Evolutionary conservation across 805 yeast species (phyloP), one percentile per base, ranked within the genome.

Genomic region (Myxozyma neotropica): DNA sequence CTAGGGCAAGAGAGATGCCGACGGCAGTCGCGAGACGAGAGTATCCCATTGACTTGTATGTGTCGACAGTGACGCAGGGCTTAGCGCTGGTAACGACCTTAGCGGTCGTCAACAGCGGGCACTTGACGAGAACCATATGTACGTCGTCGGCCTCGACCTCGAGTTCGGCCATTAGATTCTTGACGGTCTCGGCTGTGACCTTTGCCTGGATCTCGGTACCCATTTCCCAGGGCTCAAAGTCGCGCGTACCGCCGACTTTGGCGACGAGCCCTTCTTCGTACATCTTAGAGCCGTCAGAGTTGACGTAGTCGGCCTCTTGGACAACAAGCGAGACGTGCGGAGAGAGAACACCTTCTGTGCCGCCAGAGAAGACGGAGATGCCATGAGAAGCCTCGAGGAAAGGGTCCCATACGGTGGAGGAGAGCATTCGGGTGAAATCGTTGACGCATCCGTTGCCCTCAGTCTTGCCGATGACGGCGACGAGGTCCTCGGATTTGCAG

Each of bases 41-140:
- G 57, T 61, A 61, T 26, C 64, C 65, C 65, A 61, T 61, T 10
- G 65, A 61, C 52, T 61, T 61, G 63, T 61, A 61, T 4, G 65
- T 61, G 49, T 61, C 65, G 45, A 58, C 53, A 2, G 65, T 61
- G 33, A 61, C 33, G 53, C 65, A 61, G 29, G 59, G 57, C 55
- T 61, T 59, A 7, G 65, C 47, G 36, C 57, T 48, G 33, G 64
- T 61, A 35, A 57, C 65, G 38, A 61, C 65, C 47, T 61, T 61
- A 24, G 65, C 65, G 33, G 65, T 61, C 6, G 65, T 61, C 24
- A 61, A 45, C 53, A 61, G 53, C 44, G 65, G 65, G 43, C 65
- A 61, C 53, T 61, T 61, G 55, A 61, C 63, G 33, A 61, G 61
- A 13, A 61, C 65, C 65, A 61, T 61, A 49, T 61, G 65, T 19